Evolutionary conservation across 1,284 basidiomycete genomes (phyloP).

Genomic region (Papiliotrema fonsecae): DNA sequence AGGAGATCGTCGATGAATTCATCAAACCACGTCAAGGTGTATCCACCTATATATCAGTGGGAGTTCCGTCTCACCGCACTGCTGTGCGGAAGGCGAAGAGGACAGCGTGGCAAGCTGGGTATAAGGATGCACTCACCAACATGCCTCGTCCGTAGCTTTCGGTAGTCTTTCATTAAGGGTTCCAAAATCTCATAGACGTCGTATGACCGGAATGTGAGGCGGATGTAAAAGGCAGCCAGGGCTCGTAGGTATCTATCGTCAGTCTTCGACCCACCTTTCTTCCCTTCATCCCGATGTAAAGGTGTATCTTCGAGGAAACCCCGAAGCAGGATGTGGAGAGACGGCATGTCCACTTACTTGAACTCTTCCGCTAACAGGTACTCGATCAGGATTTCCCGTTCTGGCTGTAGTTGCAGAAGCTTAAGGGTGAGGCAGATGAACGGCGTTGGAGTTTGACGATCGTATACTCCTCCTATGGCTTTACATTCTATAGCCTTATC

Average conservation of each 20-base stretch:
- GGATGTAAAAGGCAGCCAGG: slow-evolving; percentile 87
- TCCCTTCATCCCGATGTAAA: too few species aligned
- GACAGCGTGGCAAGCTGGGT: too few species aligned
- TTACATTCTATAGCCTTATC: slow-evolving; percentile 82
- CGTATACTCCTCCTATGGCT: slow-evolving; percentile 84
- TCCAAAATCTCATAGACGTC: slow-evolving; percentile 93
- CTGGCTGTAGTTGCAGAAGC: slow-evolving; percentile 92
- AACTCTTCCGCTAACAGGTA: slow-evolving; percentile 94
- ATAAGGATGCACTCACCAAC: slow-evolving; percentile 58
- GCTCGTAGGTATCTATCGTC: slow-evolving; percentile 78
- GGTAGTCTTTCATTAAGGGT: slow-evolving; percentile 86
- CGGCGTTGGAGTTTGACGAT: slow-evolving; percentile 82
- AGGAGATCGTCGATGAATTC: slow-evolving; percentile 85
- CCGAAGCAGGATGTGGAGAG: too few species aligned
- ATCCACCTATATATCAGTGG: slow-evolving; percentile 60
- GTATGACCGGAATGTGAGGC: slow-evolving; percentile 82
- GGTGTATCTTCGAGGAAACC: too few species aligned
- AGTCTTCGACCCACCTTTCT: too few species aligned
- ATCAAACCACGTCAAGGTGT: slow-evolving; percentile 80
- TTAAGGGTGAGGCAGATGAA: slow-evolving; percentile 90
- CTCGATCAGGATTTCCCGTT: slow-evolving; percentile 91
- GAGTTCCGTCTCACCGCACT: too few species aligned
- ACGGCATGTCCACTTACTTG: slow-evolving; percentile 89
- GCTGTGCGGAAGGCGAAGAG: too few species aligned
- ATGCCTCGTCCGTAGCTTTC: slow-evolving; percentile 77